These are phyloP conservation scores for Wickerhamiella musiphila DNA, from an alignment of 805 yeast genomes.

Conservation along the genomic window DNA sequence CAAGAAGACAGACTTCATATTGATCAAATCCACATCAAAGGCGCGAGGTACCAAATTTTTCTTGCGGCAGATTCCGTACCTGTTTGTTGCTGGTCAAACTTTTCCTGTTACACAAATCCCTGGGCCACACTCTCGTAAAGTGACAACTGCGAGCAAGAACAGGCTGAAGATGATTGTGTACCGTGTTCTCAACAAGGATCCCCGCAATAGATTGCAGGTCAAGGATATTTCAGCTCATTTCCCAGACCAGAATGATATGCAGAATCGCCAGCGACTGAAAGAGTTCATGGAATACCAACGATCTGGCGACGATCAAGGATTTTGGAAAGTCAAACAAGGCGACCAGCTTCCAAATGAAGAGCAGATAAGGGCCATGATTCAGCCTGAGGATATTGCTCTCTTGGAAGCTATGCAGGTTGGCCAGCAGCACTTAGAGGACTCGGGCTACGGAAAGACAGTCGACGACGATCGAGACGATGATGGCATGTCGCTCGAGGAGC, in stretches of 20 bases:
- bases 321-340: constrained; percentile 67
- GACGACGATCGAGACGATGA: constrained; percentile 27
- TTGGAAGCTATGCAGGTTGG: constrained; percentile 88
- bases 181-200: constrained; percentile 62
- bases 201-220: constrained; percentile 58
- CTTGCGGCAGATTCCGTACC: constrained; percentile 47
- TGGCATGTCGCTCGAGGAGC: constrained; percentile 52
- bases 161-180: constrained; percentile 86
- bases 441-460: constrained; percentile 33
- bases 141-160: constrained; percentile 80
- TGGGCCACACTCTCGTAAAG: constrained; percentile 93
- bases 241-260: constrained; percentile 96
- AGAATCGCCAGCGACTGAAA: constrained; percentile 82
- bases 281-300: constrained; percentile 97
- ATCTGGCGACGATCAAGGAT: constrained; percentile 85
- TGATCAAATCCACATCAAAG: constrained; percentile 65
- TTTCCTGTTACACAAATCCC: constrained; percentile 92
- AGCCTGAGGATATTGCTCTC: constrained; percentile 80
- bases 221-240: constrained; percentile 81
- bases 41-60: constrained; percentile 45
- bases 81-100: constrained; percentile 80
- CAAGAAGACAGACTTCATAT: constrained; percentile 59
- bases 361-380: constrained; percentile 60
- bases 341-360: constrained; percentile 60
- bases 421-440: constrained; percentile 74